Evolutionary conservation across 306 rosid genomes (phyloP), one percentile per base, ranked within the genome.

Genomic region (Sphenostylis stenocarpa): DNA sequence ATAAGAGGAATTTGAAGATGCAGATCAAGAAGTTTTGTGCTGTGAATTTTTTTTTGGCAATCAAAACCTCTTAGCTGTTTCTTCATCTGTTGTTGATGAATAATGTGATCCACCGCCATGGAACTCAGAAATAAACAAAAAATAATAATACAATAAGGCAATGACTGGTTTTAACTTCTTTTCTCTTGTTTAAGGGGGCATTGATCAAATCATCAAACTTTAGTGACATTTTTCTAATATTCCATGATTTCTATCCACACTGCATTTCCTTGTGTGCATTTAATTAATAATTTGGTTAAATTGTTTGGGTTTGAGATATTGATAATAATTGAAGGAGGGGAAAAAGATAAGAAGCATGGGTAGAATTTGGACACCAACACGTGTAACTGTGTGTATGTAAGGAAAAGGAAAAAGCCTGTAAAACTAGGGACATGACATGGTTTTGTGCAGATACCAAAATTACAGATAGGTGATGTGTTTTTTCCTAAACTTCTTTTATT

Each of bases 71-170:
- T 70, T 72, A 78, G 82, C 80, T 70, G 86, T 65, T 75, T 60
- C 45, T 75, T 60, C 38, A 61, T 73, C 60, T 62, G 47, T 17
- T 47, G 77, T 63, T 74, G 39, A n/a, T 66, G 82, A 67, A 75
- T 19, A 62, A 76, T 23, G 72, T 81, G 67, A 81, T 67, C 41
- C 68, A 83, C 68, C 87, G 66, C 83, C 85, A 82, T 69, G 86
- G 78, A 85, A 45, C 77, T 47, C 73, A 76, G 45, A 57, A 77
- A 64, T 56, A 17, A 52, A 85, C 43, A 49, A 70, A 69, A 70
- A 39, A 31, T 1, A 15, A 56, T 26, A 60, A 36, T 55, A 70
- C 41, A 77, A 66, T 67, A 45, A 79, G 69, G 80, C 64, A 72
- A 53, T 71, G 77, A 82, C 41, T 64, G 23, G 47, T 74, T 67